Evolutionary conservation across 2,329 filamentous ascomycete genomes (phyloP).

Genomic region (Botrytis pseudocinerea): DNA sequence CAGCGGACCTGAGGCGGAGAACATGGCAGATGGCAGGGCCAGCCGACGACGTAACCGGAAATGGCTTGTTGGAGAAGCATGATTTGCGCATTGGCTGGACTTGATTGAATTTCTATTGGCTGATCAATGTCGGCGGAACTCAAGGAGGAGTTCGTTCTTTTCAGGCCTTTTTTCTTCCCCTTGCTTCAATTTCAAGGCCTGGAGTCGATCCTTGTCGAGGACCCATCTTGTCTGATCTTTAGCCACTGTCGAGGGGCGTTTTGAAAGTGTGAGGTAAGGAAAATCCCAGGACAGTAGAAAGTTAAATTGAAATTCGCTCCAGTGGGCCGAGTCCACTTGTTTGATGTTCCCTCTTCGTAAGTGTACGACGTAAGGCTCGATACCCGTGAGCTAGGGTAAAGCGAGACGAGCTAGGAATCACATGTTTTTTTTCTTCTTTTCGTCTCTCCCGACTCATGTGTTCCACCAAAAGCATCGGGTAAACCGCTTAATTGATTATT

Average conservation of each 20-base stretch:
- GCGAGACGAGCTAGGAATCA: not conserved
- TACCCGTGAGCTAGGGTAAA: not conserved
- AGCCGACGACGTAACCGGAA: not conserved
- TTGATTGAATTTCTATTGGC: not conserved
- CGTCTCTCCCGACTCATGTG: not conserved
- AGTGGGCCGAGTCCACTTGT: not conserved
- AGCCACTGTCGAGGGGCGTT: not conserved
- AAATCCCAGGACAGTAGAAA: not conserved
- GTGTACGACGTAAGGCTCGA: not conserved
- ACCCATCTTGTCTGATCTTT: not conserved
- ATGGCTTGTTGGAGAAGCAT: not conserved
- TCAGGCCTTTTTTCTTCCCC: not conserved
- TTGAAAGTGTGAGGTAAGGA: not conserved
- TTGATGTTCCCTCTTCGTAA: not conserved
- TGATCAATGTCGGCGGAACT: not conserved
- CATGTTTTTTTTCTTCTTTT: no score
- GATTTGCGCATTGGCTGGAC: not conserved
- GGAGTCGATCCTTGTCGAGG: not conserved
- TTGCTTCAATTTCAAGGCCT: not conserved
- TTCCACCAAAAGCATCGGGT: not conserved
- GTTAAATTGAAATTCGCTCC: not conserved
- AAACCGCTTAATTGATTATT: not conserved
- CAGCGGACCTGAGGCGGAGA: not conserved
- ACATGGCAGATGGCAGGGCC: not conserved
- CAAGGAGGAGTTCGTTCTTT: not conserved